phyloP scores from a whole-genome alignment of 345 rosid species.

The Angophora floribunda region DNA sequence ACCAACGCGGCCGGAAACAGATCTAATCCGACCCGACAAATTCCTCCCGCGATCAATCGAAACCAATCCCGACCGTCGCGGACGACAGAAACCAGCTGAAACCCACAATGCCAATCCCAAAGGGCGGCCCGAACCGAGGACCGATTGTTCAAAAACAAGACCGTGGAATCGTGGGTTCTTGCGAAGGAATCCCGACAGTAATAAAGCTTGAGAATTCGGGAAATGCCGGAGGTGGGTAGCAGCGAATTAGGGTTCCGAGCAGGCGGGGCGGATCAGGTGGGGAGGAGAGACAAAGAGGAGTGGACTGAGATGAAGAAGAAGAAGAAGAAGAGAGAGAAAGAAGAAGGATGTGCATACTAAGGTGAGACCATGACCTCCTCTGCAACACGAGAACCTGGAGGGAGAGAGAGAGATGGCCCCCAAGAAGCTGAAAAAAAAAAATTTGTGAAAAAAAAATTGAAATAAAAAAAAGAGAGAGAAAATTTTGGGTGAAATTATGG shows the following conservation, averaged over 20 bases:
- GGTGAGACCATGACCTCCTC: background rate
- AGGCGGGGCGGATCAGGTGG: background rate
- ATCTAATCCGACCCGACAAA: background rate
- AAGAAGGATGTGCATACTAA: background rate
- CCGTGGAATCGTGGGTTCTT: background rate
- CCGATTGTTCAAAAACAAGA: background rate
- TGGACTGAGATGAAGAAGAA: constrained; percentile 2
- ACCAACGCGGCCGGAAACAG: background rate
- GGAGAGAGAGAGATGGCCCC: background rate
- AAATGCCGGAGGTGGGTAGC: background rate
- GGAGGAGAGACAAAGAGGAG: background rate
- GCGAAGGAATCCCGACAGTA: background rate
- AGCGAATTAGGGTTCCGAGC: background rate
- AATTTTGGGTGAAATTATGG: background rate
- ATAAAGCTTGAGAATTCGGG: background rate
- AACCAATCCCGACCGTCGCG: background rate
- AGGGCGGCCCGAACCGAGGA: background rate
- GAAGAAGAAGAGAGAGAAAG: background rate
- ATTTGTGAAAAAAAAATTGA: background rate
- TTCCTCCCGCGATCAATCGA: background rate
- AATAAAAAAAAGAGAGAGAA: background rate
- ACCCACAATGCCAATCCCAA: background rate
- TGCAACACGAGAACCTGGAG: background rate
- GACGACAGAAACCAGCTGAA: background rate
- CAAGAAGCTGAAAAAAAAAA: background rate